Evolutionary conservation across 192 early-diverging fungal species (phyloP), one percentile per base, ranked within the genome.

Genomic region (Funneliformis geosporum): DNA sequence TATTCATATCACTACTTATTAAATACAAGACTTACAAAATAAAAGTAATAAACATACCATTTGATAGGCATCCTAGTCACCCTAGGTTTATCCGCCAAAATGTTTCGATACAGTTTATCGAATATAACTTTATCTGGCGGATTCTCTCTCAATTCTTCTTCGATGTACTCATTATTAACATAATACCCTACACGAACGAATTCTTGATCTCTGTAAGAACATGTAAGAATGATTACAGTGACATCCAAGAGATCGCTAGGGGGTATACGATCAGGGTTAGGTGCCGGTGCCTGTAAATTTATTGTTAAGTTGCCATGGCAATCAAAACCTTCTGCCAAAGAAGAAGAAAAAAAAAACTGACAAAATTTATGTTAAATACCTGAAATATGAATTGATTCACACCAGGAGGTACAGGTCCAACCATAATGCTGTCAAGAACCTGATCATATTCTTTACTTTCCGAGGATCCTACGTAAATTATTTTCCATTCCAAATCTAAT

Each of bases 181-280:
- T 97, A 98, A 86, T 99, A 99, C 16, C 97, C 98, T 68, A 99
- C 95, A 80, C 96, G 91, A 70, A 98, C 95, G 88, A 98, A 99
- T 86, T 97, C 96, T 80, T 92, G 91, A 62, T 91, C 92, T 79
- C 90, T 89, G 84, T 98, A 99, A 11, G 91, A 92, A 82, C 96
- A 97, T 75, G 93, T 91, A 43, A 99, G 88, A 65, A 98, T 83
- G 38, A 99, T 91, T 16, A 97, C 96, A 8, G 96, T 96, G 23
- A 98, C 94, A 43, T 94, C 96, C 44, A 98, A 80, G 44, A 96
- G 83, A 73, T 98, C 96, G 60, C 89, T 87, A 70, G 90, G 84
- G 28, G 94, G 95, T 72, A 99, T 91, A 60, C 91, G 83, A 25
- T 89, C 88, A 14, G 90, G 82, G 62, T 97, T 91, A n/a, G 91